Conservation (phyloP, 2,329 filamentous ascomycete genomes). For the Alternaria metachromatica region DNA sequence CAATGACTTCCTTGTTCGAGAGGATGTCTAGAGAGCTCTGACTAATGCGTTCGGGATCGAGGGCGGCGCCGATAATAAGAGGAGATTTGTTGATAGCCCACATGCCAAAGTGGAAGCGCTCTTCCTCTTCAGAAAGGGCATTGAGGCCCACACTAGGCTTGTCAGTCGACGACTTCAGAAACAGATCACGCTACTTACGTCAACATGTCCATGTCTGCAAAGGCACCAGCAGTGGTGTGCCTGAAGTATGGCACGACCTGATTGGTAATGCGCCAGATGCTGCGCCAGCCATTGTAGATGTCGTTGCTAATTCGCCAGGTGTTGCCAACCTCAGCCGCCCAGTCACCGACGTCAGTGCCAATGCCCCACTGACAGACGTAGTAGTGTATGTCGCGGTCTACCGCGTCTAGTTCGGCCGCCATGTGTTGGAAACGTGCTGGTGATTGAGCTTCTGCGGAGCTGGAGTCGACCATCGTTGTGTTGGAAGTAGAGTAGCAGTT, state of each 20-base stretch:
- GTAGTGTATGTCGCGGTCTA: slow-evolving; percentile 45
- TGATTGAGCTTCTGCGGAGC: slow-evolving; percentile 34
- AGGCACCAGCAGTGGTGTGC: slow-evolving; percentile 36
- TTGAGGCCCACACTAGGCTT: slow-evolving; percentile 43
- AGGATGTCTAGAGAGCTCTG: slow-evolving; percentile 36
- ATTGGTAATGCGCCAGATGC: slow-evolving; percentile 45
- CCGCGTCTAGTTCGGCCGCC: slow-evolving; percentile 31
- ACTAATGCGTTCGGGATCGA: slow-evolving; percentile 36
- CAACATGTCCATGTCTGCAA: slow-evolving; percentile 54
- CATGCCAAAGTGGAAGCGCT: slow-evolving; percentile 55
- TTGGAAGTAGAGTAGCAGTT: slow-evolving; percentile 40
- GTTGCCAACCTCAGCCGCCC: slow-evolving; percentile 44
- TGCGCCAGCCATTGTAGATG: slow-evolving; percentile 44
- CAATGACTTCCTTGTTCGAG: slow-evolving; percentile 62
- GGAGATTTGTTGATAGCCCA: slow-evolving; percentile 57
- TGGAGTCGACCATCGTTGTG: slow-evolving; percentile 47
- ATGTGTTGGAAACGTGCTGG: slow-evolving; percentile 41
- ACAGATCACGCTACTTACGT: slow-evolving; percentile 29
- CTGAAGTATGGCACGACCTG: slow-evolving; percentile 41
- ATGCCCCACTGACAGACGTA: slow-evolving; percentile 50
- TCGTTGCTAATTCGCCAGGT: slow-evolving; percentile 48
- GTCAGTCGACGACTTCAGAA: background rate
- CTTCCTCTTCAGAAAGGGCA: slow-evolving; percentile 46
- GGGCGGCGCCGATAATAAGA: slow-evolving; percentile 52
- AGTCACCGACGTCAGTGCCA: slow-evolving; percentile 43